Evolutionary conservation across 768 basidiomycete genomes (phyloP), one percentile per base, ranked within the genome.

Genomic region (Tricholoma sp.): DNA sequence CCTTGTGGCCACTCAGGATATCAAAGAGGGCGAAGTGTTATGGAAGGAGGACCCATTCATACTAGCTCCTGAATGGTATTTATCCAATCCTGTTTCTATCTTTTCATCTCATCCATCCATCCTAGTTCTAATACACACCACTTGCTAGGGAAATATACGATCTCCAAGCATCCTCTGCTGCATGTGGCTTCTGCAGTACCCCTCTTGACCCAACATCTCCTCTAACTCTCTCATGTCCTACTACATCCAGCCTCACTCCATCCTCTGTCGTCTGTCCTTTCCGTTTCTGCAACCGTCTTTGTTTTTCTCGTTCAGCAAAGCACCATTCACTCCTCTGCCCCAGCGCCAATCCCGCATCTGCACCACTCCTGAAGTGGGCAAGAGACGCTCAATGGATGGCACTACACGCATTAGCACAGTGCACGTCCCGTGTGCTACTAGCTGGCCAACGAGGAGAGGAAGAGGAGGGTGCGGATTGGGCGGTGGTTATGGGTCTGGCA

Each of bases 41-140:
- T 94, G 93, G 91, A 86, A 84, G 57, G 92, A 95, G 65, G 88
- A 91, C 63, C 90, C 89, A 1, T 91, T 86, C 65, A 70, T 87
- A 45, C 70, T 91, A 18, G 86, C 88, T n/a, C 84, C 89, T n/a
- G 87, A 89, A 71, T 89, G 86, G 88, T 89, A 67, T 58, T 69
- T 63, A 41, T 36, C 7, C 55, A 31, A 32, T 59, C 11, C 11
- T n/a, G 9, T 29, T 17, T 49, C 15, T 15, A 8, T 20, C 49
- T 1, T 44, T 41, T 29, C 28, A 33, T 13, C 53, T 37, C 4
- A 33, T 53, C 31, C 54, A 54, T 57, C 48, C 37, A 17, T 50
- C 28, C 2, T 52, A 33, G 36, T 20, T n/a, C 50, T 49, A n/a
- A 32, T 24, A 29, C 57, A 12, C 29, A 39, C 33, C 8, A 42